Evolutionary conservation across 164 flowering plant species (phyloP), one percentile per base, ranked within the genome.

Genomic region (Dillenia suffruticosa): DNA sequence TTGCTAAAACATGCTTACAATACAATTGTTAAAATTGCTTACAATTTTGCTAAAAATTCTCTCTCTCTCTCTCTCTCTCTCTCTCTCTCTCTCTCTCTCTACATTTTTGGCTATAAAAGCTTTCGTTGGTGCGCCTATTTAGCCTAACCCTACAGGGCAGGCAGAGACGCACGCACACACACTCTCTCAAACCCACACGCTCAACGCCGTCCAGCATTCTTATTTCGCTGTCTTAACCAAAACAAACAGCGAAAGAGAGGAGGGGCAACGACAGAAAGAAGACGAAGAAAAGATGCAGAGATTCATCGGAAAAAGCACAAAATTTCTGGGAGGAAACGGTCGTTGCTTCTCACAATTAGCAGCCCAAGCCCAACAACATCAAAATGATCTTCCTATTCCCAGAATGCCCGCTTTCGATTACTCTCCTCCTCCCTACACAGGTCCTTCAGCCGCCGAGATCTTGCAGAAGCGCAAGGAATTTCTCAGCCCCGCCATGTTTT

Each of bases 341-440:
- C 80, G 79, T 12, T 65, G 71, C 64, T 64, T 77, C 59, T 74
- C 80, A 44, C 70, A 60, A 47, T 58, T 50, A 6, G 79, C 69
- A 13, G 59, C 40, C 32, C 74, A 63, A 26, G 50, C 56, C 0
- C 26, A 70, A 26, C 26, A 43, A 14, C 58, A 49, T 11, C 72
- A 65, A 5, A 65, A 76, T 62, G 81, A 63, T 12, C 70, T 19
- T 17, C 1, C 48, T 40, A 1, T 77, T n/a, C 88, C 97, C 22
- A 73, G 79, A 69, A 68, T 94, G 85, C 99, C 99, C 44, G 75
- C 84, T 0, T 94, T 91, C 75, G 84, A 86, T 65, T 91, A 91
- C 81, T n/a, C 84, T 52, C 99, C 99, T 11, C 90, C 88, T 15
- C 93, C 95, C 1, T 94, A 94, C 69, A 57, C 66, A 47, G 99